A percentile compares a stretch with the other conserved stretches of the same genome.
Evolutionary conservation across 2,329 filamentous ascomycete genomes (phyloP).

Genomic region (Didymellaceae sp.): DNA sequence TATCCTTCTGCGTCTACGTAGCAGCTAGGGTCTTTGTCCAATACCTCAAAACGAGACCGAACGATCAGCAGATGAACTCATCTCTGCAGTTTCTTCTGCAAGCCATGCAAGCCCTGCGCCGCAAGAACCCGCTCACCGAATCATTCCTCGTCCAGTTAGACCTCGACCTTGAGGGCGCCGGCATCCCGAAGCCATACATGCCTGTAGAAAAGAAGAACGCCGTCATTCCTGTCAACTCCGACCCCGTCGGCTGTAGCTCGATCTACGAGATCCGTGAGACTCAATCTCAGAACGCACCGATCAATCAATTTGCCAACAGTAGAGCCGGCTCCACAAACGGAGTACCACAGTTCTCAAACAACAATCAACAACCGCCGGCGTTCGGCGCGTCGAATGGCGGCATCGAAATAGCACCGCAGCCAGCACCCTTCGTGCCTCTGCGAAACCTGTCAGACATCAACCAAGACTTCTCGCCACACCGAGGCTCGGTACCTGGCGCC

Average conservation of each 20-base stretch:
- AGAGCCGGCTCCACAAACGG: background rate
- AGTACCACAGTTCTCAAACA: constrained; percentile 5
- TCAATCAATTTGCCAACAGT: constrained; percentile 38
- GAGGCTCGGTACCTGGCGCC: constrained; percentile 1
- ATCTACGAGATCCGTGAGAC: constrained; percentile 46
- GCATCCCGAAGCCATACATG: constrained; percentile 60
- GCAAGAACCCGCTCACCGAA: constrained; percentile 87
- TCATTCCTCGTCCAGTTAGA: constrained; percentile 94
- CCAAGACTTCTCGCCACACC: constrained; percentile 4
- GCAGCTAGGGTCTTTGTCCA: constrained; percentile 94
- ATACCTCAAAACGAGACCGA: constrained; percentile 91
- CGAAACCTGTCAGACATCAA: constrained; percentile 10
- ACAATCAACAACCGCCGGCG: constrained; percentile 23
- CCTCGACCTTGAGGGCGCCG: constrained; percentile 82
- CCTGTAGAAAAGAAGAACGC: constrained; percentile 22
- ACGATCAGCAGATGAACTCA: constrained; percentile 78
- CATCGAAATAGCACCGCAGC: constrained; percentile 34
- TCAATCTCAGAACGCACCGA: constrained; percentile 31
- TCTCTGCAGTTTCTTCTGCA: constrained; percentile 89
- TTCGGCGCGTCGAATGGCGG: constrained; percentile 33
- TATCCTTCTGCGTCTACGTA: constrained; percentile 96
- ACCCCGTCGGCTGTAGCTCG: constrained; percentile 40
- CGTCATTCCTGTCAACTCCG: constrained; percentile 31
- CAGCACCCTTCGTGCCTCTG: constrained; percentile 18
- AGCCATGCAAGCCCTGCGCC: constrained; percentile 88